phyloP scores from a whole-genome alignment of 2,329 filamentous ascomycete genomes.

The Dothideomycetes sp. region DNA sequence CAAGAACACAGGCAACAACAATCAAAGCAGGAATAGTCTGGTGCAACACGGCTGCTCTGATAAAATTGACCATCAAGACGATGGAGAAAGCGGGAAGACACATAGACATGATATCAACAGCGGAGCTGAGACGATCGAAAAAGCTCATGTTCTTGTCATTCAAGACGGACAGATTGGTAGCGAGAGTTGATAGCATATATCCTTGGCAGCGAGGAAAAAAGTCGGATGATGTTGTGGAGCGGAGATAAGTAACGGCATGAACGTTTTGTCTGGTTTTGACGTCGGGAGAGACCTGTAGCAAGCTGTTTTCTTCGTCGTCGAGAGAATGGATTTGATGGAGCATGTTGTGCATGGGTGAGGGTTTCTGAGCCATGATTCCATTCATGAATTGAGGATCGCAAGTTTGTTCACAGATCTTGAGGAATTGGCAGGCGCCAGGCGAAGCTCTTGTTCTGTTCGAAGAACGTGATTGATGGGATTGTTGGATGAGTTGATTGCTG shows the following conservation, averaged over 20 bases:
- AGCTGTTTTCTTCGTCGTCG: constrained; percentile 42
- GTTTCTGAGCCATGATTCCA: constrained; percentile 41
- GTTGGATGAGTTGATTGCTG: constrained; percentile 25
- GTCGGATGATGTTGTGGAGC: constrained; percentile 28
- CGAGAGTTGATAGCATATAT: constrained; percentile 41
- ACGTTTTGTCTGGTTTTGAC: constrained; percentile 40
- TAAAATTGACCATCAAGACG: constrained; percentile 19
- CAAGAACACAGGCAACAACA: constrained; percentile 23
- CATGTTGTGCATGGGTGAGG: constrained; percentile 41
- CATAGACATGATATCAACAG: constrained; percentile 40
- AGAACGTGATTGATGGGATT: constrained; percentile 42
- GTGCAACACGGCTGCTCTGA: constrained; percentile 16
- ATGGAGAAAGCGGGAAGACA: constrained; percentile 21
- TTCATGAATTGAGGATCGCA: constrained; percentile 25
- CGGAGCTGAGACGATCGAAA: constrained; percentile 38
- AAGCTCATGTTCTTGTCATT: constrained; percentile 34
- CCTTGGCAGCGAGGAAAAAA: constrained; percentile 43
- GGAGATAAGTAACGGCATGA: constrained; percentile 38
- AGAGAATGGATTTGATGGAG: constrained; percentile 42
- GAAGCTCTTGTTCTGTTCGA: constrained; percentile 44
- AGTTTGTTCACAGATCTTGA: constrained; percentile 42
- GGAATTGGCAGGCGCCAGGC: constrained; percentile 43
- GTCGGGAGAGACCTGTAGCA: constrained; percentile 32
- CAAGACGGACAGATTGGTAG: constrained; percentile 44
- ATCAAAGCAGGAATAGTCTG: constrained; percentile 4